Base-by-base conservation (phyloP, 495 filamentous ascomycete species). In the Pseudevernia furfuracea region DNA sequence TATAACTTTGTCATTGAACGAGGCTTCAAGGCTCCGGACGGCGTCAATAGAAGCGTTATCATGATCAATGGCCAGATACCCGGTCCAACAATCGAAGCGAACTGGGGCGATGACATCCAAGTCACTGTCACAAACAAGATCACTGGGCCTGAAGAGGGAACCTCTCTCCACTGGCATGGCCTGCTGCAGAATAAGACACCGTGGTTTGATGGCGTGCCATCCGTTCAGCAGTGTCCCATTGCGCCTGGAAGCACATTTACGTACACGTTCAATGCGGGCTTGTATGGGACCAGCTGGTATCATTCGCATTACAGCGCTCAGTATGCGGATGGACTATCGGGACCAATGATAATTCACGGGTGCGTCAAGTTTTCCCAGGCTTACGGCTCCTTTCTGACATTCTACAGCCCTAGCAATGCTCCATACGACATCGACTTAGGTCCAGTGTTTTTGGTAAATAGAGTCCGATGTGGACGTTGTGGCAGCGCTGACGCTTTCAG, bases 391-490 rank as follows among this genome's bases (percentile, higher is more conserved):
- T n/a, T n/a, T n/a, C n/a, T n/a, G n/a, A n/a, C n/a, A n/a, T n/a
- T n/a, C n/a, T n/a, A n/a, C n/a, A n/a, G n/a, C n/a, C n/a, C n/a
- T n/a, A n/a, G n/a, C n/a, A n/a, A n/a, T n/a, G n/a, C n/a, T n/a
- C n/a, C n/a, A n/a, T n/a, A n/a, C n/a, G n/a, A n/a, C n/a, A n/a
- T n/a, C n/a, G n/a, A n/a, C n/a, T n/a, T n/a, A n/a, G n/a, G n/a
- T n/a, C n/a, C n/a, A n/a, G n/a, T n/a, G n/a, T 3, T 86, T 86
- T 7, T 74, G 77, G 6, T 78, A 77, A 28, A 73, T 70, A 12
- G 65, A 78, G 28, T 86, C 87, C 68, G 85, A 88, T 53, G 72
- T 79, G 36, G 85, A 88, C 67, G 73, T 88, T n/a, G 85, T n/a
- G n/a, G n/a, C n/a, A n/a, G n/a, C n/a, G n/a, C n/a, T n/a, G n/a